Evolutionary conservation across 129 eudicot genomes (phyloP).

Genomic region (Flaveria bidentis): DNA sequence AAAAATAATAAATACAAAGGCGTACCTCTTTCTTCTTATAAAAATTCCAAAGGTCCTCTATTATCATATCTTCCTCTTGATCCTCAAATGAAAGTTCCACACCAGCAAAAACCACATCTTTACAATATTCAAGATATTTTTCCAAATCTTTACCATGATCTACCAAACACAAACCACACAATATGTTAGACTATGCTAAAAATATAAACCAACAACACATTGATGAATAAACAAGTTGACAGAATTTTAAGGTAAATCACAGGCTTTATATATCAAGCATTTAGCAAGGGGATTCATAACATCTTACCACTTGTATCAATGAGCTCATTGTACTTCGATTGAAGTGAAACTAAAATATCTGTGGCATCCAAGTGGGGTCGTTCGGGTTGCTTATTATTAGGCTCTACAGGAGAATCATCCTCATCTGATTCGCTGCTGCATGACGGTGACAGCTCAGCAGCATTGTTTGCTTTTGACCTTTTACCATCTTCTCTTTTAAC

Average conservation of each 20-base stretch:
- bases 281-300: background rate
- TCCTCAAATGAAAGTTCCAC: slow-evolving; percentile 55
- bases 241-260: background rate
- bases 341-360: slow-evolving; percentile 52
- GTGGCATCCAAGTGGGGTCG: slow-evolving; percentile 32
- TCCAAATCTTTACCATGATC: slow-evolving; percentile 58
- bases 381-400: slow-evolving; percentile 5
- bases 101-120: slow-evolving; percentile 78
- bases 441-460: slow-evolving; percentile 20
- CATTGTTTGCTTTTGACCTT: slow-evolving; percentile 26
- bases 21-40: slow-evolving; percentile 55
- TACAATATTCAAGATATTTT: slow-evolving; percentile 67
- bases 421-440: slow-evolving; percentile 22
- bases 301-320: slow-evolving; percentile 54
- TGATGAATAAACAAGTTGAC: background rate
- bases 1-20: background rate
- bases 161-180: slow-evolving; percentile 29
- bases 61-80: slow-evolving; percentile 50
- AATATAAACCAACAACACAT: slow-evolving; percentile 7
- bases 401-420: slow-evolving; percentile 21
- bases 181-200: slow-evolving; percentile 9
- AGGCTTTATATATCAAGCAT: background rate
- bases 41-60: slow-evolving; percentile 60
- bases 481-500: slow-evolving; percentile 17
- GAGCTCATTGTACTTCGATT: slow-evolving; percentile 50